phyloP scores from a whole-genome alignment of 1,139 yeast species.

The Pichia sp. region DNA sequence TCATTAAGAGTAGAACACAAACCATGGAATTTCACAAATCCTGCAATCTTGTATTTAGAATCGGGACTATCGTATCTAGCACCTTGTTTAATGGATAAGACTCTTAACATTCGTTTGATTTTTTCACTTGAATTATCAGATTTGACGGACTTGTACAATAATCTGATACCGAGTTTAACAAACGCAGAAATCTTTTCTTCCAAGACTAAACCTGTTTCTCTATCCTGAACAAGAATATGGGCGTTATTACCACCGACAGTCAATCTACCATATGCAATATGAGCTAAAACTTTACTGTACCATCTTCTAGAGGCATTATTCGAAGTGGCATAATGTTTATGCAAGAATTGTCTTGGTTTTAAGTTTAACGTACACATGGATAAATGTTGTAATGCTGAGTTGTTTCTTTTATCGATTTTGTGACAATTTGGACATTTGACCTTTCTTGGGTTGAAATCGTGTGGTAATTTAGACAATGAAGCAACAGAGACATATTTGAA shows the following conservation, averaged over 20 bases:
- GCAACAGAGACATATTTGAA: conserved; percentile 54
- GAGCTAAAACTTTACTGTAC: conserved; percentile 81
- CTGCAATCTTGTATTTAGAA: conserved; percentile 64
- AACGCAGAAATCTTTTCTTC: conserved; percentile 94
- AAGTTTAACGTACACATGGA: conserved; percentile 77
- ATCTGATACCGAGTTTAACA: conserved; percentile 81
- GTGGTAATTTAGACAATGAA: conserved; percentile 3
- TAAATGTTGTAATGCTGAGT: conserved; percentile 79
- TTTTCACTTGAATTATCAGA: conserved; percentile 46
- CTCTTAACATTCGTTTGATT: conserved; percentile 50
- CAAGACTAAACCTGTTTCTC: conserved; percentile 79
- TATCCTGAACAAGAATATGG: conserved; percentile 88
- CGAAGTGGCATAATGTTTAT: conserved; percentile 74
- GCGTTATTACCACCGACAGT: conserved; percentile 90
- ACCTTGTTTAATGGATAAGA: conserved; percentile 80
- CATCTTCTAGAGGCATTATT: conserved; percentile 84
- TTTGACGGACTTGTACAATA: conserved; percentile 74
- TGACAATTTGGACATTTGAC: conserved; percentile 19
- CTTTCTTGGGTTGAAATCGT: conserved; percentile 15
- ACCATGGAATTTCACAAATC: conserved; percentile 80
- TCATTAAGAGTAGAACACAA: conserved; percentile 59
- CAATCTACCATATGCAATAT: conserved; percentile 85
- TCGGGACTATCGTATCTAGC: conserved; percentile 70
- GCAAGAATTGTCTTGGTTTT: conserved; percentile 38
- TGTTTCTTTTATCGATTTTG: conserved; percentile 12